Conservation (phyloP, 345 rosid genomes). For the Sisymbrium altissimum region DNA sequence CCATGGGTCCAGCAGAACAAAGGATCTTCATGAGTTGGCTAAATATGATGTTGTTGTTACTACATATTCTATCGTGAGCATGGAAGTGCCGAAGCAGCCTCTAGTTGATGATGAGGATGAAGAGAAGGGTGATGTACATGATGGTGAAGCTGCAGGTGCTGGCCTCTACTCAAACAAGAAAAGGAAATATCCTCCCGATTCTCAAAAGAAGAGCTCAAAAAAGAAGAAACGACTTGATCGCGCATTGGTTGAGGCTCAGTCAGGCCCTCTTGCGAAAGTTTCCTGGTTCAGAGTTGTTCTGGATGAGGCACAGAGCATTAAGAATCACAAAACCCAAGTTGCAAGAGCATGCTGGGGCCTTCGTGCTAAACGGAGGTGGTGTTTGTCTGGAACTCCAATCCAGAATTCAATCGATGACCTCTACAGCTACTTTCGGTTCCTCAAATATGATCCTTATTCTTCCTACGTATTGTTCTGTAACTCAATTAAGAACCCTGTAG, state of each 20-base stretch:
- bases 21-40: slow-evolving; percentile 73
- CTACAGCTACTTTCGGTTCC: slow-evolving; percentile 96
- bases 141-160: slow-evolving; percentile 35
- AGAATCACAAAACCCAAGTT: slow-evolving; percentile 91
- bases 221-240: slow-evolving; percentile 50
- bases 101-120: slow-evolving; percentile 59
- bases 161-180: slow-evolving; percentile 48
- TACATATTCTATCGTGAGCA: slow-evolving; percentile 90
- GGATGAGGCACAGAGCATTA: slow-evolving; percentile 98
- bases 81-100: slow-evolving; percentile 96
- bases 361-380: slow-evolving; percentile 98
- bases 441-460: slow-evolving; percentile 81
- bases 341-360: slow-evolving; percentile 99
- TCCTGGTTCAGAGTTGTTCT: slow-evolving; percentile 93
- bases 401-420: slow-evolving; percentile 98
- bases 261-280: slow-evolving; percentile 91
- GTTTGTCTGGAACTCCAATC: slow-evolving; percentile 97
- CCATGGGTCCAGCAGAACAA: slow-evolving; percentile 89
- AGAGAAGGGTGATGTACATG: slow-evolving; percentile 47
- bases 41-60: slow-evolving; percentile 94
- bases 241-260: slow-evolving; percentile 42
- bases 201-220: slow-evolving; percentile 49
- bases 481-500: slow-evolving; percentile 64
- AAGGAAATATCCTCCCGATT: slow-evolving; percentile 56
- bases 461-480: slow-evolving; percentile 58